Conservation (phyloP, 2,329 filamentous ascomycete species). For the Fusarium haematococcum region DNA sequence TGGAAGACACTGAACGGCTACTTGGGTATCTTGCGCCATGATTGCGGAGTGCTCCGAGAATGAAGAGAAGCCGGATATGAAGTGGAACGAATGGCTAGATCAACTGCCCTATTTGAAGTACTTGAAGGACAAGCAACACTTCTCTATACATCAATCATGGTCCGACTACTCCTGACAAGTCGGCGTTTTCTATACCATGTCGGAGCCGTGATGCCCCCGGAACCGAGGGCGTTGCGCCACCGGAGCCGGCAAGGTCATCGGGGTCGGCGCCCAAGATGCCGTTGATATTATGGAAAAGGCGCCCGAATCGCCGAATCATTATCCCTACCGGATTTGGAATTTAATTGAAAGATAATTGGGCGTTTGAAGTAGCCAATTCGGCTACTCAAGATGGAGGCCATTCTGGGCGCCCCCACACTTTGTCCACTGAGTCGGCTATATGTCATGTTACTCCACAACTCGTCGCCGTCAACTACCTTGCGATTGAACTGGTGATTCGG, state of each 20-base stretch:
- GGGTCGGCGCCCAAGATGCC: background rate
- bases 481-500: background rate
- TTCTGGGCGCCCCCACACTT: background rate
- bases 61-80: background rate
- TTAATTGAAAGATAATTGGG: background rate
- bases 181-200: background rate
- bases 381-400: conserved; percentile 2
- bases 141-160: background rate
- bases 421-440: conserved; percentile 17
- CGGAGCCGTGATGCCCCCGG: background rate
- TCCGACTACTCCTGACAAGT: background rate
- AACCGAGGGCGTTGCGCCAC: background rate
- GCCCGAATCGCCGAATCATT: background rate
- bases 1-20: background rate
- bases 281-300: background rate
- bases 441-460: background rate
- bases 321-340: background rate
- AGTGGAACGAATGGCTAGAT: background rate
- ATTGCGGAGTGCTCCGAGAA: background rate
- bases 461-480: background rate
- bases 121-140: background rate
- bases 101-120: background rate
- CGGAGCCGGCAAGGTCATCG: background rate
- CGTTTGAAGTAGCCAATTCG: conserved; percentile 2
- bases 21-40: background rate